Conservation (phyloP, 2,329 filamentous ascomycete species). For the Amylocarpus encephaloides region DNA sequence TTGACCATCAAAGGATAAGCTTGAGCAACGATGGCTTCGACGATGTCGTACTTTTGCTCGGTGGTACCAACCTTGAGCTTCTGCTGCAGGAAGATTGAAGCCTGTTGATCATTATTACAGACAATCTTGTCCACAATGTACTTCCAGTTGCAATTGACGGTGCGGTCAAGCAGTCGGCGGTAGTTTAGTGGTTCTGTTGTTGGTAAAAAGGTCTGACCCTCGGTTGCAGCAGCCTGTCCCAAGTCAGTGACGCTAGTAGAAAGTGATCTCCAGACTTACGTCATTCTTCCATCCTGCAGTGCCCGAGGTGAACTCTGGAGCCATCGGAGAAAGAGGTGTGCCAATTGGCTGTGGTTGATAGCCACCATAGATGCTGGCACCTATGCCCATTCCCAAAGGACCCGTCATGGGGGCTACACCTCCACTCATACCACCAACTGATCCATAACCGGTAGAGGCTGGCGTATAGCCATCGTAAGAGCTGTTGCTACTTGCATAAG, state of each 20-base stretch:
- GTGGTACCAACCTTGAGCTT: slow-evolving; percentile 95
- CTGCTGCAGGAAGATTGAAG: slow-evolving; percentile 97
- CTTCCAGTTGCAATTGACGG: slow-evolving; percentile 97
- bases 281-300: slow-evolving; percentile 32
- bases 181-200: slow-evolving; percentile 94
- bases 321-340: slow-evolving; percentile 65
- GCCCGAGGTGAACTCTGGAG: slow-evolving; percentile 63
- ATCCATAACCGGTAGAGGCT: slow-evolving; percentile 24
- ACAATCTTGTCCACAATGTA: slow-evolving; percentile 99
- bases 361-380: slow-evolving; percentile 30
- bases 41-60: slow-evolving; percentile 95
- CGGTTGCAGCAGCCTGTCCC: slow-evolving; percentile 41
- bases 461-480: slow-evolving; percentile 31
- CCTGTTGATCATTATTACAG: slow-evolving; percentile 97
- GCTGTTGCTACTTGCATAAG: slow-evolving; percentile 31
- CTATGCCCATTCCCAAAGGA: slow-evolving; percentile 20
- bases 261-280: slow-evolving; percentile 19
- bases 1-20: slow-evolving; percentile 97
- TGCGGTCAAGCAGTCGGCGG: slow-evolving; percentile 87
- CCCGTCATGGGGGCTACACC: slow-evolving; percentile 19
- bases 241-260: slow-evolving; percentile 25
- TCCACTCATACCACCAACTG: slow-evolving; percentile 23
- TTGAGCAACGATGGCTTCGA: slow-evolving; percentile 91
- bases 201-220: slow-evolving; percentile 72
- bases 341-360: slow-evolving; percentile 50